These are phyloP conservation scores for Cladosporium sp. DNA, from an alignment of 2,329 filamentous ascomycete genomes.

Conservation along the genomic window DNA sequence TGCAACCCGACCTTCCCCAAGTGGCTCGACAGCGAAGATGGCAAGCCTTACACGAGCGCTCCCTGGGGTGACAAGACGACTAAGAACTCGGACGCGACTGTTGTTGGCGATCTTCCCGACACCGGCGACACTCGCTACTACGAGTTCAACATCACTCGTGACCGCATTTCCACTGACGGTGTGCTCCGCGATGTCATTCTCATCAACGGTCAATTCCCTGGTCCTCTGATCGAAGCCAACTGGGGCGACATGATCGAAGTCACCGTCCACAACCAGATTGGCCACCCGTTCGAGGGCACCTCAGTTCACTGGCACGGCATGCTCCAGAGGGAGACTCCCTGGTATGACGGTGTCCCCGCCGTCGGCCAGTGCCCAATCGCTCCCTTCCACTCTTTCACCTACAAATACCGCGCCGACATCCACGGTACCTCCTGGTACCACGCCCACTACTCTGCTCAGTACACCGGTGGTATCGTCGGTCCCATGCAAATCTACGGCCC, in stretches of 20 bases:
- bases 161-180: conserved; percentile 22
- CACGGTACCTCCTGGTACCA: conserved; percentile 34
- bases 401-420: conserved; percentile 34
- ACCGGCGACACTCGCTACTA: conserved; percentile 25
- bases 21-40: conserved; percentile 18
- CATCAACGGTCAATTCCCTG: conserved; percentile 22
- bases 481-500: conserved; percentile 29
- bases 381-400: conserved; percentile 34
- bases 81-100: conserved; percentile 23
- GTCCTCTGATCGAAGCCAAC: conserved; percentile 26
- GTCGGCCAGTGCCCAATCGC: conserved; percentile 38
- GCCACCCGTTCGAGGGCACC: conserved; percentile 27
- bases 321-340: conserved; percentile 29
- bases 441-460: conserved; percentile 31
- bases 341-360: conserved; percentile 38
- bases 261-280: conserved; percentile 31
- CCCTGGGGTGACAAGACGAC: conserved; percentile 26
- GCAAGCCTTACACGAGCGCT: conserved; percentile 11
- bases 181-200: conserved; percentile 19
- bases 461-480: conserved; percentile 24
- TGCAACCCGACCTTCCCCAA: conserved; percentile 19
- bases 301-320: conserved; percentile 40
- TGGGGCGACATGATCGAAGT: conserved; percentile 37
- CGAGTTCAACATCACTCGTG: conserved; percentile 21
- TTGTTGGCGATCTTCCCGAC: conserved; percentile 20